Conservation (phyloP, 345 rosid genomes). For the Trapa bicornis region DNA sequence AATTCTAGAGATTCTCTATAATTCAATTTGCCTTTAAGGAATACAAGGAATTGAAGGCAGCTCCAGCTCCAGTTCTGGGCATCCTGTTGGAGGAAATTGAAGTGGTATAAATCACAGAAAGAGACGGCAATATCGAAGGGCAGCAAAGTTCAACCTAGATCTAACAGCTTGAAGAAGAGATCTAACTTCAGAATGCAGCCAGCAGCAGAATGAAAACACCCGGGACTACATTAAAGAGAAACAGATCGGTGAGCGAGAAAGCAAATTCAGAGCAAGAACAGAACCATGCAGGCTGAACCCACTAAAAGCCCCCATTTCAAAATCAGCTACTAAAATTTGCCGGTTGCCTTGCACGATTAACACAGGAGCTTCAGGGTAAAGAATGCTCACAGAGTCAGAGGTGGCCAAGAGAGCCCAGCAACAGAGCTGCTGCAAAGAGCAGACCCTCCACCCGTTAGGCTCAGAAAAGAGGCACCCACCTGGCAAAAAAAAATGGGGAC, state of each 20-base stretch:
- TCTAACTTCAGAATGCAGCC: neutral
- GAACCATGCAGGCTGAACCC: too few species aligned
- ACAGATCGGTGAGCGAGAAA: too few species aligned
- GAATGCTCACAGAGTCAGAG: conserved; percentile 1
- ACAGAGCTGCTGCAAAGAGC: conserved; percentile 1
- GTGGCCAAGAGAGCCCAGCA: conserved; percentile 3
- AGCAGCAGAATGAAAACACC: neutral
- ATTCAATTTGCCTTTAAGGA: neutral
- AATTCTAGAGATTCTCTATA: neutral
- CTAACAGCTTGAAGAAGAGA: neutral
- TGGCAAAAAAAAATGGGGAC: neutral
- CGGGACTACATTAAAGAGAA: neutral
- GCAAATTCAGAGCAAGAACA: too few species aligned
- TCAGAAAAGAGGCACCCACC: neutral
- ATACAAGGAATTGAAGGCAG: neutral
- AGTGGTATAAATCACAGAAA: neutral
- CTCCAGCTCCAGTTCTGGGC: neutral
- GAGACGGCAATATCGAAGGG: neutral
- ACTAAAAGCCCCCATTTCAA: neutral
- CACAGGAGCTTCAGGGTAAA: neutral
- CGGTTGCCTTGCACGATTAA: neutral
- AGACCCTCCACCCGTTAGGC: neutral
- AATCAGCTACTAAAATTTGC: neutral
- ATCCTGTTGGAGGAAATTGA: neutral
- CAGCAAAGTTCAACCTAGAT: neutral